Evolutionary conservation across 1,139 yeast genomes (phyloP).

Genomic region (Blastobotrys indianensis): DNA sequence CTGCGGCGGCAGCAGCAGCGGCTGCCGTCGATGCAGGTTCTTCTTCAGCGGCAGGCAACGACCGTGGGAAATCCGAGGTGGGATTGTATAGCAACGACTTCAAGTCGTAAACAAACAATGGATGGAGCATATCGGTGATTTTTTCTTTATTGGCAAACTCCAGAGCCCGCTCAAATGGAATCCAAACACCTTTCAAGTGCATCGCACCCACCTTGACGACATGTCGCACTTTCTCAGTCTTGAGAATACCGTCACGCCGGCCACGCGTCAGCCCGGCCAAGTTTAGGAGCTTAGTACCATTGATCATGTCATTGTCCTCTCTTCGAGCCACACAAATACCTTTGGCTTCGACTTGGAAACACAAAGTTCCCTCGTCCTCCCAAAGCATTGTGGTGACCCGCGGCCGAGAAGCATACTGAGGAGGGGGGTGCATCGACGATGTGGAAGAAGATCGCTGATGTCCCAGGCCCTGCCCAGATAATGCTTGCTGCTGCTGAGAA

Average conservation of each 20-base stretch:
- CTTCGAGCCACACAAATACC: constrained; percentile 85
- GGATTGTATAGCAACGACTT: constrained; percentile 36
- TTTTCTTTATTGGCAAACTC: constrained; percentile 83
- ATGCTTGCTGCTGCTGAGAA: too few relatives aligned
- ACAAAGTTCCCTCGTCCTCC: constrained; percentile 91
- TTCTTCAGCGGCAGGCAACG: constrained; percentile 2
- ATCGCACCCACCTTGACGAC: constrained; percentile 92
- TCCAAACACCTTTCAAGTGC: constrained; percentile 97
- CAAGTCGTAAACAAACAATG: constrained; percentile 80
- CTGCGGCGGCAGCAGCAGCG: background rate
- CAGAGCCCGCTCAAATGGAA: constrained; percentile 85
- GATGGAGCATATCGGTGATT: constrained; percentile 74
- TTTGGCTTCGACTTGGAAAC: constrained; percentile 90
- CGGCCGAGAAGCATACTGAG: constrained; percentile 45
- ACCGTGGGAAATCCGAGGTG: constrained; percentile 7
- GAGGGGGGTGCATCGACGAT: constrained; percentile 25
- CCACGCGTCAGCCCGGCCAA: constrained; percentile 94
- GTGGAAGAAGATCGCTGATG: constrained; percentile 8
- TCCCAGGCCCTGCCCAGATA: background rate
- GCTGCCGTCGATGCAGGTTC: background rate
- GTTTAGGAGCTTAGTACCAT: constrained; percentile 84
- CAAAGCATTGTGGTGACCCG: constrained; percentile 89
- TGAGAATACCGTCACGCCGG: constrained; percentile 86
- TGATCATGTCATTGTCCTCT: constrained; percentile 85
- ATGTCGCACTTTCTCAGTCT: constrained; percentile 76